Conservation (phyloP, 2,329 filamentous ascomycete species). For the Corniculantispora saksenae region DNA sequence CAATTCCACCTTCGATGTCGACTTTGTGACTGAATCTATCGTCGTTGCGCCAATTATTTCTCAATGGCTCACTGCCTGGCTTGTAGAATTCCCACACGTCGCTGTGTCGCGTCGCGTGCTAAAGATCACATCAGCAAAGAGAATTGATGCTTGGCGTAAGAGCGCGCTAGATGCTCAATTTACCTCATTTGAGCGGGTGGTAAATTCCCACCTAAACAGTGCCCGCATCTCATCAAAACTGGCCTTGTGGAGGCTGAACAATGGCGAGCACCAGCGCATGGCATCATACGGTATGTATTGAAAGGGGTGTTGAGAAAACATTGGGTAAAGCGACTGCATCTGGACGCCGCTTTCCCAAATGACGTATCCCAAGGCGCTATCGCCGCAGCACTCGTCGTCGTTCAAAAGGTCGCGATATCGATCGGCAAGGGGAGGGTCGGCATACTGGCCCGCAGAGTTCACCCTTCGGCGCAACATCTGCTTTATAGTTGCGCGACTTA, state of each 20-base stretch:
- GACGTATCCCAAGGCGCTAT: conserved; percentile 19
- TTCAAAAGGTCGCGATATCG: conserved; percentile 4
- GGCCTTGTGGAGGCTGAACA: conserved; percentile 22
- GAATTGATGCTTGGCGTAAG: too few relatives aligned
- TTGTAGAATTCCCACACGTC: conserved; percentile 17
- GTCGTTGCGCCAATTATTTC: conserved; percentile 20
- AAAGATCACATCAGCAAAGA: not conserved
- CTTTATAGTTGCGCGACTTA: conserved; percentile 22
- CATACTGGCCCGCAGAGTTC: conserved; percentile 5
- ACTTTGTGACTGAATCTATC: not conserved
- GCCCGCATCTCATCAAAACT: conserved; percentile 15
- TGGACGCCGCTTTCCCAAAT: conserved; percentile 12
- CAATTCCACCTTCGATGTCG: not conserved
- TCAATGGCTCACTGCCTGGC: not conserved
- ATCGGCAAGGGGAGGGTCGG: conserved; percentile 15
- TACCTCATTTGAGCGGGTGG: conserved; percentile 12
- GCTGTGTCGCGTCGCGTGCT: conserved; percentile 13
- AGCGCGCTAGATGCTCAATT: not conserved
- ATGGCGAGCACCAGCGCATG: conserved; percentile 20
- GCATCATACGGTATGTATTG: conserved; percentile 15
- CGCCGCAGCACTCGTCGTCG: conserved; percentile 22
- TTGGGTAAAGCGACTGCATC: conserved; percentile 21
- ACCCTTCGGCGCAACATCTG: conserved; percentile 17
- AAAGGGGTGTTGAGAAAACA: conserved; percentile 20
- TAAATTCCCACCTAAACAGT: conserved; percentile 22